A percentile compares a stretch with the other conserved stretches of the same genome.
Evolutionary conservation across 441 rosid genomes (phyloP).

Genomic region (Jatropha multifida): DNA sequence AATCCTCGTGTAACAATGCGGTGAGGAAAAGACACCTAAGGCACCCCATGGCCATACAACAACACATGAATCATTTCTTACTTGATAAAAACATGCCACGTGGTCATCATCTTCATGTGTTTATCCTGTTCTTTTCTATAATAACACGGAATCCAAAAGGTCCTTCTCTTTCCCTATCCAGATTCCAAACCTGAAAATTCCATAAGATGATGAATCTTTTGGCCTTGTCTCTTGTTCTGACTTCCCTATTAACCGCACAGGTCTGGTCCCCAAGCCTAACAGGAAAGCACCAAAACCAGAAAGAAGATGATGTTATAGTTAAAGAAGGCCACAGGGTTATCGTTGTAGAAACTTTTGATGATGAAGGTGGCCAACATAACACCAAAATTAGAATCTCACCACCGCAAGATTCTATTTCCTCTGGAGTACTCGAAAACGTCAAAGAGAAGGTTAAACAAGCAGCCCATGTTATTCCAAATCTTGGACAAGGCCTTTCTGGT

Average conservation of each 20-base stretch:
- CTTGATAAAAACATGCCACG: too few relatives aligned
- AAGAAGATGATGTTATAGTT: conserved; percentile 44
- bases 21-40: too few relatives aligned
- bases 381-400: conserved; percentile 54
- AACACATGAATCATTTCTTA: too few relatives aligned
- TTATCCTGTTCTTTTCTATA: too few relatives aligned
- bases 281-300: neutral
- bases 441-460: conserved; percentile 39
- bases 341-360: conserved; percentile 50
- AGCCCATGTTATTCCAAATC: conserved; percentile 31
- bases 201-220: conserved; percentile 48
- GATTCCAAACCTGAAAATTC: neutral
- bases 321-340: conserved; percentile 57
- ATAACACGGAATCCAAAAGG: neutral
- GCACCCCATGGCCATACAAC: too few relatives aligned
- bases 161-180: neutral
- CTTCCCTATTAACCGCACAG: conserved; percentile 54
- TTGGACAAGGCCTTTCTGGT: conserved; percentile 33
- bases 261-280: conserved; percentile 55
- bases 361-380: conserved; percentile 42
- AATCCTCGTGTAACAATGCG: too few relatives aligned
- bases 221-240: conserved; percentile 44
- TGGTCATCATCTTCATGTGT: too few relatives aligned
- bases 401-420: conserved; percentile 10
- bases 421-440: conserved; percentile 1